Base-by-base conservation (phyloP, 768 basidiomycete species). In the Cystofilobasidium capitatum region DNA sequence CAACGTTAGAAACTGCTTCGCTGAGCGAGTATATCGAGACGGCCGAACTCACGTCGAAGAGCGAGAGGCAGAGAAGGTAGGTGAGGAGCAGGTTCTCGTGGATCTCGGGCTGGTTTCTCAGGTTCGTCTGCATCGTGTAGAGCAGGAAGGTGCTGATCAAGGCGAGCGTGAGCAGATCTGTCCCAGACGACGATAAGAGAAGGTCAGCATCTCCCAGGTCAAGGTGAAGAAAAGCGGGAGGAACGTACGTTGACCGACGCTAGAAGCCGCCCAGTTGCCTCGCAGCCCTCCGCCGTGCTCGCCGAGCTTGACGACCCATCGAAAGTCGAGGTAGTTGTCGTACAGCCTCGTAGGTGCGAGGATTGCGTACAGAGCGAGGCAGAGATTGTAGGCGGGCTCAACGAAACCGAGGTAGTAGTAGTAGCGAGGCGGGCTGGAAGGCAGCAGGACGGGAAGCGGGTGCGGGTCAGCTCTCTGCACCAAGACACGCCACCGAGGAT, bases 101-200 rank as follows among this genome's bases (percentile, higher is more conserved):
- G 9, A 73, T 44, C 26, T 47, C 71, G 12, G 72, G 70, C 14
- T 60, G 20, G 4, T 47, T 26, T 14, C 64, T 44, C 2, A 70
- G 63, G 35, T 73, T 69, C 31, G 71, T 70, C 55, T 71, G 66
- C 13, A 73, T 40, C n/a, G 68, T 54, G 12, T 71, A 72, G 24
- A 75, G 69, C 40, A 76, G 68, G 24, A 72, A 73, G 39, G 74
- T 58, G 1, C 73, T 73, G 47, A 76, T 71, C 70, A 76, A 70
- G 12, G 76, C 75, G 3, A 77, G 64, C 3, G 75, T 71, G 44
- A 75, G 66, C 69, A 75, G 75, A 64, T 74, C 76, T 76, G 51
- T 2, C 10, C 8, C 12, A 22, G 16, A 22, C 17, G 17, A 14
- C 14, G 37, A 20, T 24, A 9, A 51, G 55, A 57, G 31, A 57